phyloP scores from a whole-genome alignment of 768 basidiomycete genomes.

The Tylopilus sp. region DNA sequence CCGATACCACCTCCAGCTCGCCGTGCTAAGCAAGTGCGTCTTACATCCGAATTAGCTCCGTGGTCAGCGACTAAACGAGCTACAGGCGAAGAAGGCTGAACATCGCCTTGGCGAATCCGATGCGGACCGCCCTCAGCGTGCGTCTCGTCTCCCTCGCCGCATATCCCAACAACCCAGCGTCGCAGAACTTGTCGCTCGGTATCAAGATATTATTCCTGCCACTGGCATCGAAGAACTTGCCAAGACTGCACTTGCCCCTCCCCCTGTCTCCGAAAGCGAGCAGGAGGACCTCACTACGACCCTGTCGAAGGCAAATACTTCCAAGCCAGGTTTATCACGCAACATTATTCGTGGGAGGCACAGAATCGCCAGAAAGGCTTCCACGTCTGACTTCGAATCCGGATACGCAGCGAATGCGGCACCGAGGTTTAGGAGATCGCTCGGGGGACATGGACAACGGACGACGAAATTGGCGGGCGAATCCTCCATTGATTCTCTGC shows the following conservation, averaged over 20 bases:
- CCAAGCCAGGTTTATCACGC: conserved; percentile 31
- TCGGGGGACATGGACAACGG: conserved; percentile 34
- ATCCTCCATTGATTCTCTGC: conserved; percentile 50
- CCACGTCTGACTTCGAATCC: conserved; percentile 84
- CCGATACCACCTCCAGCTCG: conserved; percentile 13
- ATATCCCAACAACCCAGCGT: conserved; percentile 59
- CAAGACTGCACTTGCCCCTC: conserved; percentile 65
- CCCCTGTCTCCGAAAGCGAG: conserved; percentile 74
- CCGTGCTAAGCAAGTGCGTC: conserved; percentile 27
- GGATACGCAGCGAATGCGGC: conserved; percentile 93
- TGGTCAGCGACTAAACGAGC: conserved; percentile 8
- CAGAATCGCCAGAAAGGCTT: conserved; percentile 47
- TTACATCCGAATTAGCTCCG: not conserved
- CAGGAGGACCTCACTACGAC: conserved; percentile 50
- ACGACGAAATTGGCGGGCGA: conserved; percentile 50
- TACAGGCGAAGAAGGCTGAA: conserved; percentile 23
- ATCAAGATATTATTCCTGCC: conserved; percentile 72
- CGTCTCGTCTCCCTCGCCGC: conserved; percentile 65
- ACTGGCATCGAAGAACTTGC: conserved; percentile 70
- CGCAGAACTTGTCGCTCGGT: conserved; percentile 81
- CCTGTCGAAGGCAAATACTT: conserved; percentile 12
- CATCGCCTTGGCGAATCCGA: conserved; percentile 19
- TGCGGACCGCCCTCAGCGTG: conserved; percentile 27
- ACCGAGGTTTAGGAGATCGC: conserved; percentile 60
- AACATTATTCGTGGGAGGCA: conserved; percentile 46